phyloP scores from a whole-genome alignment of 2,329 filamentous ascomycete genomes.

The Neocatenulostroma microsporum region DNA sequence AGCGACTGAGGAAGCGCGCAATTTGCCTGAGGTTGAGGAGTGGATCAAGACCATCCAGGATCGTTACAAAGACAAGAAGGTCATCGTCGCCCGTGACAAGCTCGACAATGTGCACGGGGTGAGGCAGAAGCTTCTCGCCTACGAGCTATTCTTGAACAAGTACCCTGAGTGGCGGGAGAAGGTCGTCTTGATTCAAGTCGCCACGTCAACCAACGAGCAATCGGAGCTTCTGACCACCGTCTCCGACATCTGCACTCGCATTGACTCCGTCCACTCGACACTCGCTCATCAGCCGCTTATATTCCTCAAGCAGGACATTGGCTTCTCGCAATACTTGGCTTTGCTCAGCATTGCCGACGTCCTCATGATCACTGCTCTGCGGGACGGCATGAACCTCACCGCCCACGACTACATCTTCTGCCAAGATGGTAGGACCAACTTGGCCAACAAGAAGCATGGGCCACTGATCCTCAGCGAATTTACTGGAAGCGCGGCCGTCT shows the following conservation, averaged over 20 bases:
- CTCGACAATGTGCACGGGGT: constrained; percentile 88
- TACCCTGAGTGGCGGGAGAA: constrained; percentile 83
- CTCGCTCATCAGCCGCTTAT: constrained; percentile 87
- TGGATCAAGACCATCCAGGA: constrained; percentile 78
- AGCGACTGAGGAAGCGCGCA: constrained; percentile 50
- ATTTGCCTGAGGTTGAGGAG: constrained; percentile 62
- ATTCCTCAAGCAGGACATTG: constrained; percentile 90
- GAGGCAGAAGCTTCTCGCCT: constrained; percentile 84
- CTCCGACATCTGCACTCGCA: constrained; percentile 87
- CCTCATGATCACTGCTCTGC: constrained; percentile 88
- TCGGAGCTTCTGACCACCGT: constrained; percentile 80
- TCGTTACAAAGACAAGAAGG: constrained; percentile 75
- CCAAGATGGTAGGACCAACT: constrained; percentile 64
- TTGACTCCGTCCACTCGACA: constrained; percentile 86
- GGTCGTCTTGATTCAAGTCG: constrained; percentile 88
- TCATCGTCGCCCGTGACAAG: constrained; percentile 92
- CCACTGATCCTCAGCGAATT: constrained; percentile 92
- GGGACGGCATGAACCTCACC: constrained; percentile 95
- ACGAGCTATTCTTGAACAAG: constrained; percentile 88
- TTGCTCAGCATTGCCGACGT: constrained; percentile 82
- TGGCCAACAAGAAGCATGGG: constrained; percentile 65
- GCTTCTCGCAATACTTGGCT: constrained; percentile 87
- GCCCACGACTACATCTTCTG: constrained; percentile 91
- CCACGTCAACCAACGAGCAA: constrained; percentile 81
- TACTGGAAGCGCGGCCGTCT: constrained; percentile 81